Evolutionary conservation across 2,329 filamentous ascomycete species (phyloP), one percentile per base, ranked within the genome.

Genomic region (Venturia oleaginea): DNA sequence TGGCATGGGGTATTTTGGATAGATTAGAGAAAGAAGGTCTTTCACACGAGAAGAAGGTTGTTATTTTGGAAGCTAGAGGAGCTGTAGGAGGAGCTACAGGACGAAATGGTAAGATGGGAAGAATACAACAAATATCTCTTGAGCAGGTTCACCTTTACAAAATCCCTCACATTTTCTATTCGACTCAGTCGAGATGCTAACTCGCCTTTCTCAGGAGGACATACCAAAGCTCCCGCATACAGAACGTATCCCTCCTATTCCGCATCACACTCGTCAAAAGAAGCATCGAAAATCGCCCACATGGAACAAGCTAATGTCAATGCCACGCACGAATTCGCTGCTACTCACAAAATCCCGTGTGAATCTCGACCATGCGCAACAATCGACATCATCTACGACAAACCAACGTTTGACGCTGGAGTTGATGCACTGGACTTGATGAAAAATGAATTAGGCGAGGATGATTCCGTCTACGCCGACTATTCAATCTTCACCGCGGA

Each of bases 1-100:
- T 65, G 46, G 64, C 64, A 15, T 65, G 30, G 24, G 57, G 57
- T 57, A 40, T 65, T n/a, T 42, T 66, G 27, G 38, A 64, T 32
- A 60, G 51, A 54, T 32, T 64, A 46, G 27, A 43, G 30, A 89
- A 88, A 73, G 86, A 85, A 0, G 51, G 51, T 8, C 13, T 2
- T 17, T 34, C 34, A 17, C 8, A 34, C 10, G 11, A 22, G 15
- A 57, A 57, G 51, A 79, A 76, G 19, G 81, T 92, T 8, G 79
- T 92, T 6, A 82, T 92, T 78, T 79, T 93, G 4, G 90, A 93
- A 75, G 90, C 90, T 17, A 81, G 90, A 69, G 89, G 92, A 77
- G 88, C 87, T 3, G 92, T 89, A 71, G 92, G 84, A 84, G 90
- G 90, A 22, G 90, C 90, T n/a, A 92, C 89, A 0, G 89, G 90